A percentile compares a stretch with the other conserved stretches of the same genome.
Evolutionary conservation across 257 asterid genomes (phyloP).

Genomic region (Penstemon newberryi): DNA sequence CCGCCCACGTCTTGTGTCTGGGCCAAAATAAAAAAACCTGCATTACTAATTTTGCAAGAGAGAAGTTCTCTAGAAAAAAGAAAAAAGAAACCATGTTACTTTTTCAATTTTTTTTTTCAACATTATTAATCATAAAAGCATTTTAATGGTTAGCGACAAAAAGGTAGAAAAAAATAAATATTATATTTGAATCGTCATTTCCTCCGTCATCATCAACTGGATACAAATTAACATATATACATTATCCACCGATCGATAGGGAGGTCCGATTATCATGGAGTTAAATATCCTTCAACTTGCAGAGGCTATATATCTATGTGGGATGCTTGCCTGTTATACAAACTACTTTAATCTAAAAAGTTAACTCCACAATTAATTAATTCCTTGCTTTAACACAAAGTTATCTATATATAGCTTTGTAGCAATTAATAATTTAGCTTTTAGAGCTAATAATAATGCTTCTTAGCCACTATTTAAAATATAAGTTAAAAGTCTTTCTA

Average conservation of each 20-base stretch:
- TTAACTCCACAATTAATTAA: slow-evolving; percentile 17
- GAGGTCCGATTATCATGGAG: slow-evolving; percentile 23
- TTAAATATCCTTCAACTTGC: slow-evolving; percentile 26
- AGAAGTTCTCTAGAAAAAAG: too few species aligned
- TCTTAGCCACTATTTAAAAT: slow-evolving; percentile 3
- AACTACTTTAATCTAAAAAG: slow-evolving; percentile 25
- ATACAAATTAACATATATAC: not conserved
- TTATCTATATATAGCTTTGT: not conserved
- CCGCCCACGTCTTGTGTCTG: too few species aligned
- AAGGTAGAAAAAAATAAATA: not conserved
- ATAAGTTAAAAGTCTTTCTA: not conserved
- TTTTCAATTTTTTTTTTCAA: too few species aligned
- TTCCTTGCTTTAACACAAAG: slow-evolving; percentile 27
- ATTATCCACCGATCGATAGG: slow-evolving; percentile 11
- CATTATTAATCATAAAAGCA: too few species aligned
- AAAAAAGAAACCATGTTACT: not conserved
- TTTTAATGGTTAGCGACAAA: not conserved
- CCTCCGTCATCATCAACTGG: slow-evolving; percentile 28
- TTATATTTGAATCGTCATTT: slow-evolving; percentile 23
- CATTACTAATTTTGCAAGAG: too few species aligned
- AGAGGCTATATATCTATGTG: not conserved
- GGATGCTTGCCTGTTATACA: slow-evolving; percentile 29
- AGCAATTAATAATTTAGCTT: not conserved
- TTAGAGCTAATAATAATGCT: slow-evolving; percentile 9
- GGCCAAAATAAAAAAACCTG: too few species aligned